Base-by-base conservation (phyloP, 179 eudicot genomes). In the Actinidia chinensis region DNA sequence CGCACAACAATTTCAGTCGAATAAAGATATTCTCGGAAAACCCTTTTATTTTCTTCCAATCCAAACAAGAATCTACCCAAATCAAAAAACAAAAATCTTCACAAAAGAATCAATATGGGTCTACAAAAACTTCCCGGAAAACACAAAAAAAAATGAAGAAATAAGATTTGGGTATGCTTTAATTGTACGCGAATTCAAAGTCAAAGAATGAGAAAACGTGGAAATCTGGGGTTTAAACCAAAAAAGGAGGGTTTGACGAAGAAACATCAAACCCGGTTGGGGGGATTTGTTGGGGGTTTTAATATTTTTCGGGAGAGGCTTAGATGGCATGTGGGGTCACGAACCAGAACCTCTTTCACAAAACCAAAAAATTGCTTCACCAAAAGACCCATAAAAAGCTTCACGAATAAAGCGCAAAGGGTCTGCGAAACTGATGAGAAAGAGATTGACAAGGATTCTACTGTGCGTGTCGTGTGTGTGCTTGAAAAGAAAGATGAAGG, bases 231-330 rank as follows among this genome's bases (percentile, higher is more conserved):
- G 33, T 3, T n/a, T 12, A 64, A 79, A 82, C 85, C 81, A 74
- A 36, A 36, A 36, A 36, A 36, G 42, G 61, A 69, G 66, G 77
- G 81, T 79, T 77, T 73, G 81, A 82, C 79, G 61, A 74, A 67
- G 75, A 28, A 69, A 79, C 48, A 74, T 78, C 81, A 81, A 81
- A 75, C 79, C 23, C 72, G 51, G 75, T 44, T 81, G 72, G 76
- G 71, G 44, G 68, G 71, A 23, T 5, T 17, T 59, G 40, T 68
- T 36, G 66, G 22, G 13, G 61, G 47, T 61, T 82, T 54, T 46
- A 55, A 50, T 71, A 50, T 15, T 46, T 48, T 70, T 77, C n/a
- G 14, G 12, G 58, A 68, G 5, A 55, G 23, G 25, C 42, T 52
- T 66, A 75, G n/a, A 36, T 65, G 47, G 50, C 74, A 28, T 67